Evolutionary conservation across 306 rosid species (phyloP).

Genomic region (Cicer cuneatum): DNA sequence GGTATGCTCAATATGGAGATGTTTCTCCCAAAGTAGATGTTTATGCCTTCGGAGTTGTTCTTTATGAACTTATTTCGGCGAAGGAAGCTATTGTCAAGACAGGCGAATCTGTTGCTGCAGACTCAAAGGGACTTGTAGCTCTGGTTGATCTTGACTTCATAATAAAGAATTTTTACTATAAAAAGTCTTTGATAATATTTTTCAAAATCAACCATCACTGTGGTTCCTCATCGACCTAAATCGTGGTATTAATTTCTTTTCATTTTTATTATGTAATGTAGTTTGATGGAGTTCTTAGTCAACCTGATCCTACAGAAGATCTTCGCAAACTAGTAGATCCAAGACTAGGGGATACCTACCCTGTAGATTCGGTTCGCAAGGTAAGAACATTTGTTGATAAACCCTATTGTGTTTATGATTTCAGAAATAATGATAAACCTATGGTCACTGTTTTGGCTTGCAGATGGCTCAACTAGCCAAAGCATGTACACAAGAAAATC

Average conservation of each 20-base stretch:
- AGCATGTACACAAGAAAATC: slow-evolving; percentile 83
- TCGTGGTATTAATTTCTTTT: not conserved
- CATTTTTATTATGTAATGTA: slow-evolving; percentile 47
- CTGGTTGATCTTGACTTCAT: slow-evolving; percentile 59
- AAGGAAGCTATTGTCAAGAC: slow-evolving; percentile 78
- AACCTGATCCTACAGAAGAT: slow-evolving; percentile 67
- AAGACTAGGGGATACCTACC: slow-evolving; percentile 82
- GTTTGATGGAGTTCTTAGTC: slow-evolving; percentile 79
- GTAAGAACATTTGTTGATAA: slow-evolving; percentile 51
- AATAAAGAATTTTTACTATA: slow-evolving; percentile 1
- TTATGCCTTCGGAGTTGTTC: slow-evolving; percentile 93
- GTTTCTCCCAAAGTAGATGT: slow-evolving; percentile 95
- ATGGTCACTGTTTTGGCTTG: slow-evolving; percentile 43
- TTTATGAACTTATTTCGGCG: slow-evolving; percentile 91
- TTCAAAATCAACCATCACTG: slow-evolving; percentile 12
- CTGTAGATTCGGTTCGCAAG: slow-evolving; percentile 82
- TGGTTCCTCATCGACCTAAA: slow-evolving; percentile 26
- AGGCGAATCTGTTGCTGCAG: slow-evolving; percentile 51
- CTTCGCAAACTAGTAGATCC: slow-evolving; percentile 76
- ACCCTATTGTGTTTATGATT: not conserved
- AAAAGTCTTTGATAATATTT: slow-evolving; percentile 12
- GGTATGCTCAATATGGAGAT: slow-evolving; percentile 95
- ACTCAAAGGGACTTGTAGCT: slow-evolving; percentile 82
- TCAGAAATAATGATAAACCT: slow-evolving; percentile 12
- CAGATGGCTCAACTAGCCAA: slow-evolving; percentile 90